Evolutionary conservation across 495 filamentous ascomycete genomes (phyloP).

Genomic region (Acidomyces sp.): DNA sequence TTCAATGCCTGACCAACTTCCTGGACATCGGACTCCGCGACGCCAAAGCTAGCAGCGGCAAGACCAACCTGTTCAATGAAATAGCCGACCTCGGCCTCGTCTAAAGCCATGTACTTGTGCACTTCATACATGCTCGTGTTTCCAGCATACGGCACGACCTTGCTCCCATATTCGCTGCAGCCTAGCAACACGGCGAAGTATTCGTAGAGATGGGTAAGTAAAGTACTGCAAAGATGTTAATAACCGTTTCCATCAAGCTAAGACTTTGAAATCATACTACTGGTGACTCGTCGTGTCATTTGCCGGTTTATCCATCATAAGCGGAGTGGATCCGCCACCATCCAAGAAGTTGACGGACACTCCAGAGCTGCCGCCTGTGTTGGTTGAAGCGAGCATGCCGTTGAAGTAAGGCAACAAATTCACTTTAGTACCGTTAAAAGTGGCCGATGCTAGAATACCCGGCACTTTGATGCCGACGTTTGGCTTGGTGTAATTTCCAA

Average conservation of each 20-base stretch:
- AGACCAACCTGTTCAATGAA: conserved; percentile 43
- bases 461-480: conserved; percentile 35
- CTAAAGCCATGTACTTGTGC: conserved; percentile 45
- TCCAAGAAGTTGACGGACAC: conserved; percentile 39
- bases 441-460: conserved; percentile 35
- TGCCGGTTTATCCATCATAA: conserved; percentile 38
- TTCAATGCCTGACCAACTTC: conserved; percentile 32
- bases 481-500: conserved; percentile 41
- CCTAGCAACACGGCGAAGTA: conserved; percentile 41
- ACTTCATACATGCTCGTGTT: conserved; percentile 34
- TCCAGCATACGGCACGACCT: conserved; percentile 35
- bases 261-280: conserved; percentile 31
- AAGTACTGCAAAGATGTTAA: conserved; percentile 26
- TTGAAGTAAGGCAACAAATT: conserved; percentile 42
- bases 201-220: conserved; percentile 43
- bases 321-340: conserved; percentile 38
- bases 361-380: conserved; percentile 21
- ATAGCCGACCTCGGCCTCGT: conserved; percentile 35
- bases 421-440: conserved; percentile 35
- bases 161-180: conserved; percentile 34
- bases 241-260: neutral
- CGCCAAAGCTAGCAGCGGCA: conserved; percentile 40
- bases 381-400: conserved; percentile 36
- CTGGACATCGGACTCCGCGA: conserved; percentile 31
- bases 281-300: conserved; percentile 34